Evolutionary conservation across 345 rosid species (phyloP), one percentile per base, ranked within the genome.

Genomic region (Mallotus nudiflorus): DNA sequence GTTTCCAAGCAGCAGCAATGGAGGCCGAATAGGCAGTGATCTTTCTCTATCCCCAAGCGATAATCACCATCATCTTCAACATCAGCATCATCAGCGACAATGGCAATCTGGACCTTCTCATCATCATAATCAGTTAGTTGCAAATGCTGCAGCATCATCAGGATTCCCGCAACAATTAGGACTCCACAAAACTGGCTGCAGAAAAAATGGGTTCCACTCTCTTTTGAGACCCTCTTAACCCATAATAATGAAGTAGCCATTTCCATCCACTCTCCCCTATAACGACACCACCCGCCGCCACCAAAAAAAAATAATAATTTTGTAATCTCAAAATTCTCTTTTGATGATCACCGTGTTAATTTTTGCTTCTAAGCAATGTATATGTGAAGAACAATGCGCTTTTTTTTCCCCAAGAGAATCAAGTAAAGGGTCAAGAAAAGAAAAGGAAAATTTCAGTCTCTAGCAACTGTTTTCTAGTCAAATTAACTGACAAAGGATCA

Each of bases 101-200:
- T 81, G 83, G 85, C 85, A 86, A 73, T 62, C 83, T 4, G 87
- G 88, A 71, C 80, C 80, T 70, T 80, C 79, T 15, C 22, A 12
- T 22, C 48, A 61, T 4, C 65, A 57, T 40, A 51, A 65, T 27
- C 90, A 82, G 69, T 61, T 80, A 75, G 82, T 80, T 84, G 81
- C 93, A 79, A 85, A 77, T 89, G 97, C 97, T 87, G 99, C 98
- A 87, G 97, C 96, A 94, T 94, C 98, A 91, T 94, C 98, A 91
- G 97, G 98, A 94, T 94, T 90, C 98, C 89, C 90, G 44, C 85
- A 82, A 65, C 93, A 84, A 82, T 57, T 62, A 78, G 81, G 77
- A 68, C 85, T 75, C 68, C 84, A 28, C 83, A 82, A 75, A 82
- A 75, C 75, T 89, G 93, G 95, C 82, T 83, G 82, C 91, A 87